These are phyloP conservation scores for Coemansia javaensis DNA, from an alignment of 192 early-diverging fungal species.

Conservation along the genomic window DNA sequence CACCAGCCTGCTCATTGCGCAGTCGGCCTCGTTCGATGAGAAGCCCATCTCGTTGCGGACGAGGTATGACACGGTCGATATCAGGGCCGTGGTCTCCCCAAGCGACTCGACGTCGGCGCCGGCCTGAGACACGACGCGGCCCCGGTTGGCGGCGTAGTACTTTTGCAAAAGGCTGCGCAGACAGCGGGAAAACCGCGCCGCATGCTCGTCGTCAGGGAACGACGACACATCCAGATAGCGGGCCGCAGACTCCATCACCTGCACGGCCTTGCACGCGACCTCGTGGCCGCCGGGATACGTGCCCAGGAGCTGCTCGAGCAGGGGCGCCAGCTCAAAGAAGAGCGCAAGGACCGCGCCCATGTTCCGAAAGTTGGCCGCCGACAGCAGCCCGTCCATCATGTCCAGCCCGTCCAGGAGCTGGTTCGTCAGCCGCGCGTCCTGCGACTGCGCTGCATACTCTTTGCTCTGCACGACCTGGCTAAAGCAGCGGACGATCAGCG, in stretches of 20 bases:
- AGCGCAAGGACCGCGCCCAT: constrained; percentile 39
- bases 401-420: constrained; percentile 40
- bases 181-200: constrained; percentile 30
- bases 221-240: constrained; percentile 39
- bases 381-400: constrained; percentile 48
- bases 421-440: constrained; percentile 23
- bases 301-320: constrained; percentile 26
- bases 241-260: constrained; percentile 35
- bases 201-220: constrained; percentile 34
- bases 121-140: not conserved
- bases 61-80: constrained; percentile 29
- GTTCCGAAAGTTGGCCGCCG: constrained; percentile 38
- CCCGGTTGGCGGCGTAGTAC: constrained; percentile 15
- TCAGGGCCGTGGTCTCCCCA: constrained; percentile 20
- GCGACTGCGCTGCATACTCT: constrained; percentile 3
- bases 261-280: constrained; percentile 22
- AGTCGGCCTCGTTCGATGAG: constrained; percentile 23
- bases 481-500: constrained; percentile 19
- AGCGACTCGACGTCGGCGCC: constrained; percentile 24
- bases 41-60: constrained; percentile 48
- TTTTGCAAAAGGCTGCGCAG: constrained; percentile 19
- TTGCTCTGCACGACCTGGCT: constrained; percentile 3
- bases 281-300: constrained; percentile 23
- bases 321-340: constrained; percentile 37
- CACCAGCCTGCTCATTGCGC: constrained; percentile 15